phyloP scores from a whole-genome alignment of 352 stramenopile species.

The Phytophthora sp. region DNA sequence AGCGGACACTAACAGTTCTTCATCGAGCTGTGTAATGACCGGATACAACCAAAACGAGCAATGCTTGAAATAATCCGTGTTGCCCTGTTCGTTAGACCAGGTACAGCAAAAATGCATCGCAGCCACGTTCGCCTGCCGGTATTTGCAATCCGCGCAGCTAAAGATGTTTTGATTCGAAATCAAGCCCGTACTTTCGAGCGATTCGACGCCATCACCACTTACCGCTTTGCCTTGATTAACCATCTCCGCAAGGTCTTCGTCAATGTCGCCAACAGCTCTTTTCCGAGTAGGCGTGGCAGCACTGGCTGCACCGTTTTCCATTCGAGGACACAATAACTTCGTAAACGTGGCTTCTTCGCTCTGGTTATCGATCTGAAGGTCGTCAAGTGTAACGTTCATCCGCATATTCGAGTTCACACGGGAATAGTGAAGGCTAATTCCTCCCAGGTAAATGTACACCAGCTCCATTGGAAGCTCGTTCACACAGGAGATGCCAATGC shows the following conservation, averaged over 20 bases:
- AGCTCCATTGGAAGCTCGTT: constrained; percentile 89
- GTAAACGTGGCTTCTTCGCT: constrained; percentile 84
- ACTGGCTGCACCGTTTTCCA: constrained; percentile 36
- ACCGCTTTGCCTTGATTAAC: constrained; percentile 25
- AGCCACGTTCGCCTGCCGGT: constrained; percentile 76
- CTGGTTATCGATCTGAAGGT: constrained; percentile 90
- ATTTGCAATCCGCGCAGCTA: constrained; percentile 85
- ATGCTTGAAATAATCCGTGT: constrained; percentile 91
- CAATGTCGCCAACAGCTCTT: constrained; percentile 47
- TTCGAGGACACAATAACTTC: constrained; percentile 81
- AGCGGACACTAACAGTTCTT: constrained; percentile 81
- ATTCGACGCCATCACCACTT: constrained; percentile 25
- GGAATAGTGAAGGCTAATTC: constrained; percentile 80
- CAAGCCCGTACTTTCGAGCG: constrained; percentile 48
- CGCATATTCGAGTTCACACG: constrained; percentile 85
- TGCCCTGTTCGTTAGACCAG: constrained; percentile 90
- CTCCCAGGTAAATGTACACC: constrained; percentile 86
- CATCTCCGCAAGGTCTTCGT: constrained; percentile 63
- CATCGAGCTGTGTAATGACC: constrained; percentile 84
- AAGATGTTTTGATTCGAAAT: constrained; percentile 77
- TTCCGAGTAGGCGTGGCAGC: constrained; percentile 31
- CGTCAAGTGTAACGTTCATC: constrained; percentile 84
- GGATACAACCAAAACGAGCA: constrained; percentile 89
- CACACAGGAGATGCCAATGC: constrained; percentile 87
- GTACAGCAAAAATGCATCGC: constrained; percentile 90